These are phyloP conservation scores for Podila verticillata DNA, from an alignment of 192 early-diverging fungal species.

Conservation along the genomic window DNA sequence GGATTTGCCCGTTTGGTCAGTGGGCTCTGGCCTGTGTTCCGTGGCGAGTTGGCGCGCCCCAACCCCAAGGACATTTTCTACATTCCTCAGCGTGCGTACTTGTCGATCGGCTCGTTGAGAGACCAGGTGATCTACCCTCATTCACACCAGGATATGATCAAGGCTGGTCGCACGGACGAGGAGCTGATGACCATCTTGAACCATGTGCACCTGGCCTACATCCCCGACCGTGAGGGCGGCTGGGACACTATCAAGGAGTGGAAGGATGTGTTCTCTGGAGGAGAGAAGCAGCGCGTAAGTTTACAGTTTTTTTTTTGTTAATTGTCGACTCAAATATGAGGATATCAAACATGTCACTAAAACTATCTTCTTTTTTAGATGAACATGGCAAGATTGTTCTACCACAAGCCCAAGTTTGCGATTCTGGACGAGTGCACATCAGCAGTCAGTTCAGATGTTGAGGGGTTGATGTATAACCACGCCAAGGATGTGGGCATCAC, in stretches of 20 bases:
- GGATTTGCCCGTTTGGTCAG: constrained; percentile 93
- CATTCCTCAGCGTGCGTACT: constrained; percentile 97
- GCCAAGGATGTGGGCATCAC: constrained; percentile 86
- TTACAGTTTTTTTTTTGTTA: constrained; percentile 5
- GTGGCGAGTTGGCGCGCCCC: constrained; percentile 74
- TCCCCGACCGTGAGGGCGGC: constrained; percentile 90
- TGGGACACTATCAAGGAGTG: constrained; percentile 90
- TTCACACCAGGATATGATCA: constrained; percentile 81
- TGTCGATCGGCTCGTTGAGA: constrained; percentile 91
- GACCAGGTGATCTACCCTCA: constrained; percentile 99
- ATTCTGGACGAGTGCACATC: constrained; percentile 94
- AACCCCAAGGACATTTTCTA: constrained; percentile 91
- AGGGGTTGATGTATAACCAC: constrained; percentile 89
- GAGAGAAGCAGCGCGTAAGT: constrained; percentile 89
- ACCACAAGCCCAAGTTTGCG: constrained; percentile 94
- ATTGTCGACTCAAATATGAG: neutral
- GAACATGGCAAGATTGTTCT: constrained; percentile 96
- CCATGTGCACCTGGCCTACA: constrained; percentile 81
- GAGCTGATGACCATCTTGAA: constrained; percentile 84
- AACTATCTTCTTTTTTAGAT: constrained; percentile 59
- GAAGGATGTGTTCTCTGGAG: constrained; percentile 95
- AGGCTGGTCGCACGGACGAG: constrained; percentile 77
- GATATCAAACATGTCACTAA: neutral
- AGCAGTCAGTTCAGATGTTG: constrained; percentile 93
- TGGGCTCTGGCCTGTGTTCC: constrained; percentile 94